A percentile compares a stretch with the other conserved stretches of the same genome.
phyloP scores from a whole-genome alignment of 306 rosid genomes.

The Sechiopsis laciniata region DNA sequence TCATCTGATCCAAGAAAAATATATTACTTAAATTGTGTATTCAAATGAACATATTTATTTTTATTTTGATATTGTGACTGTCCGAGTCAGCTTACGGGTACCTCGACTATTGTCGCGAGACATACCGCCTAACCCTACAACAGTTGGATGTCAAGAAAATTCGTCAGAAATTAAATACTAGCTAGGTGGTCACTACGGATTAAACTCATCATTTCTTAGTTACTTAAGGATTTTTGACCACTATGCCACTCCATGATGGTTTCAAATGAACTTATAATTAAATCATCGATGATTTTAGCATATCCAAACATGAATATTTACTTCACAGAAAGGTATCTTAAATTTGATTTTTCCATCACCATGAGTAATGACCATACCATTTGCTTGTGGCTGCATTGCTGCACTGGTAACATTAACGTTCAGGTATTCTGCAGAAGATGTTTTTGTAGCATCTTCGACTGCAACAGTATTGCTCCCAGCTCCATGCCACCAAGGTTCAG shows the following conservation, averaged over 20 bases:
- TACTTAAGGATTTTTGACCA: no score
- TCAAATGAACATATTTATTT: not conserved
- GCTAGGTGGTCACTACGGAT: no score
- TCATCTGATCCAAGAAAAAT: not conserved
- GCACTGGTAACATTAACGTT: slow-evolving; percentile 38
- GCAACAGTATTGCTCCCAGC: slow-evolving; percentile 26
- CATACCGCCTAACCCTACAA: no score
- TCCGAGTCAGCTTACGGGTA: no score
- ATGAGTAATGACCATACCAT: slow-evolving; percentile 25
- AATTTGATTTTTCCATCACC: slow-evolving; percentile 21
- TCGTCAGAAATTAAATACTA: no score
- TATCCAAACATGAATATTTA: not conserved
- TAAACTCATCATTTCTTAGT: no score
- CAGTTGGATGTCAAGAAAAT: no score
- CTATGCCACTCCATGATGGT: no score
- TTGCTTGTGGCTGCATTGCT: slow-evolving; percentile 26
- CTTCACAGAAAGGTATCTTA: not conserved
- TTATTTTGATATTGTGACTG: no score
- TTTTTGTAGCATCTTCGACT: slow-evolving; percentile 33
- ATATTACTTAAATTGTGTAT: not conserved
- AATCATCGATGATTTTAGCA: not conserved
- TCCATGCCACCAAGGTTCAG: slow-evolving; percentile 67
- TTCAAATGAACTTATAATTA: not conserved
- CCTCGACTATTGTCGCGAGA: no score
- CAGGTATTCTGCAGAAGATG: slow-evolving; percentile 35